Conservation (phyloP, 352 stramenopile genomes). For the Phytophthora pinifolia region DNA sequence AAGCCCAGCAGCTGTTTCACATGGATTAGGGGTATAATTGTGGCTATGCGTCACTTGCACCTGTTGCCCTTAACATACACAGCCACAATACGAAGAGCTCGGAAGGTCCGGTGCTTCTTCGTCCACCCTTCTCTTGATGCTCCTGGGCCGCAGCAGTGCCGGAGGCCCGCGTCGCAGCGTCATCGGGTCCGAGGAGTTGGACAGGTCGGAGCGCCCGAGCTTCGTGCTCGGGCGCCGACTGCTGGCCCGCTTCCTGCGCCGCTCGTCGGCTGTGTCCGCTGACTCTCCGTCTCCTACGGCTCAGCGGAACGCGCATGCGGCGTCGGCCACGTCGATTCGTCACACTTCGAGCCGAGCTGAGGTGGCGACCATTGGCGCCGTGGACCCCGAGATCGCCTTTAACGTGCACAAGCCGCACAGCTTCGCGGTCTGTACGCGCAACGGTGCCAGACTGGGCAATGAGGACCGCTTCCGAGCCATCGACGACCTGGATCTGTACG, state of each 20-base stretch:
- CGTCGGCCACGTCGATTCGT: slow-evolving; percentile 11
- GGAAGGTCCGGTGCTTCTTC: slow-evolving; percentile 1
- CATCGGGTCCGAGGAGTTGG: slow-evolving; percentile 28
- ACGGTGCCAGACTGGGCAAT: slow-evolving; percentile 50
- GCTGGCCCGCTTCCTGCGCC: slow-evolving; percentile 51
- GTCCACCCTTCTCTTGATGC: slow-evolving; percentile 17
- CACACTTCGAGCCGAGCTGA: slow-evolving; percentile 4
- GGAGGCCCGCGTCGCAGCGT: slow-evolving; percentile 27
- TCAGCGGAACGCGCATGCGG: neutral
- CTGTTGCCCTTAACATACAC: slow-evolving; percentile 9
- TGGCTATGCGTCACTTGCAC: neutral
- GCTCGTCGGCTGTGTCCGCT: slow-evolving; percentile 37
- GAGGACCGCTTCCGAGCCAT: slow-evolving; percentile 78
- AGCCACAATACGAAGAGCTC: slow-evolving; percentile 11
- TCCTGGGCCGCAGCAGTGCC: slow-evolving; percentile 23
- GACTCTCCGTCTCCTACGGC: neutral
- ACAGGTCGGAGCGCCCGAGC: slow-evolving; percentile 30
- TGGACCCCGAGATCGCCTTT: slow-evolving; percentile 64
- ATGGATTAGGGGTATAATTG: no score
- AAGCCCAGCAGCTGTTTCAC: no score
- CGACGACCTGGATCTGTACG: slow-evolving; percentile 64
- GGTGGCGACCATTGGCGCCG: slow-evolving; percentile 23
- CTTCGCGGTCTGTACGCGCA: slow-evolving; percentile 46
- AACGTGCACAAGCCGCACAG: slow-evolving; percentile 18
- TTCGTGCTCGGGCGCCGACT: slow-evolving; percentile 44